These are phyloP conservation scores for Trichoderma aggressivum DNA, from an alignment of 2,329 filamentous ascomycete genomes.

Conservation along the genomic window DNA sequence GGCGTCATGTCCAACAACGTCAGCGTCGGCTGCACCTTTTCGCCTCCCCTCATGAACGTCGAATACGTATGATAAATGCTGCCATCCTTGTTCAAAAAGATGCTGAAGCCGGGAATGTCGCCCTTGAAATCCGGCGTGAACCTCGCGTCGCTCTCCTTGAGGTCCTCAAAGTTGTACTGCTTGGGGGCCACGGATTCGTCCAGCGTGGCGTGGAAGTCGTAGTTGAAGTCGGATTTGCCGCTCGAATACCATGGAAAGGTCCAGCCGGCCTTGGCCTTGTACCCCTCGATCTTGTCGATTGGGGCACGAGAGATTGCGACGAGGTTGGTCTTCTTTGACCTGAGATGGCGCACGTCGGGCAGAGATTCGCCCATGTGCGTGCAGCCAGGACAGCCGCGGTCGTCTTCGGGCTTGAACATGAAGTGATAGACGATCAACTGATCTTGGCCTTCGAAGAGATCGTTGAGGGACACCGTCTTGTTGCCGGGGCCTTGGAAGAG, in stretches of 20 bases:
- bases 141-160: conserved; percentile 27
- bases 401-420: conserved; percentile 40
- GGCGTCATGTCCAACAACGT: conserved; percentile 35
- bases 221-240: conserved; percentile 37
- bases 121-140: conserved; percentile 30
- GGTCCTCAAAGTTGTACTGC: conserved; percentile 28
- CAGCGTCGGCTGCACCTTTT: conserved; percentile 31
- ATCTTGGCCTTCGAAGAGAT: conserved; percentile 34
- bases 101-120: conserved; percentile 37
- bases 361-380: conserved; percentile 38
- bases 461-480: conserved; percentile 26
- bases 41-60: conserved; percentile 32
- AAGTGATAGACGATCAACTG: conserved; percentile 45
- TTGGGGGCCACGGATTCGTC: conserved; percentile 29
- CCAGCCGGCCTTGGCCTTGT: conserved; percentile 39
- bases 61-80: conserved; percentile 40
- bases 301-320: conserved; percentile 40
- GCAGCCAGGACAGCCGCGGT: conserved; percentile 39
- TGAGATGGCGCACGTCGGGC: conserved; percentile 37
- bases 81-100: conserved; percentile 33
- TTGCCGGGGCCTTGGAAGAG: conserved; percentile 33
- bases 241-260: conserved; percentile 41
- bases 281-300: conserved; percentile 34
- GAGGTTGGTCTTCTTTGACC: conserved; percentile 37
- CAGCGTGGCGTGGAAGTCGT: conserved; percentile 37